Base-by-base conservation (phyloP, 352 stramenopile species). In the Phytophthora lateralis region DNA sequence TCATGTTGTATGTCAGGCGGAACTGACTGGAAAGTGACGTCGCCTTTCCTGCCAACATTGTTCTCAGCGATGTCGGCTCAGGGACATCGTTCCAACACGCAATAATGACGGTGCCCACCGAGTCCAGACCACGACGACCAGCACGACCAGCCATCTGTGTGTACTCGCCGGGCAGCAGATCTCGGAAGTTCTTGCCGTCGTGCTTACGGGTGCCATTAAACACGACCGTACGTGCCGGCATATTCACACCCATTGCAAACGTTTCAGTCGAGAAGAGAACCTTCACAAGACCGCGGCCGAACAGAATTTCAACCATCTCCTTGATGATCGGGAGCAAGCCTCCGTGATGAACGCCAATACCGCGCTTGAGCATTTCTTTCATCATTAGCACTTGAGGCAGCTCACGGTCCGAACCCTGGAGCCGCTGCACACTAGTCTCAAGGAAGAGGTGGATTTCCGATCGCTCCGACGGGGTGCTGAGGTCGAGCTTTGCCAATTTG, bases 281-380 rank as follows among this genome's bases (percentile, higher is more conserved):
- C 68, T 99, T 99, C 44, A 99, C 95, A 14, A 99, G 80, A 9
- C 96, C 96, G 20, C 93, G 77, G 32, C 87, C 93, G 78, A 99
- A 99, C 30, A 99, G 80, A 41, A 99, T 99, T 73, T 99, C 97
- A n/a, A 99, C 97, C 76, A 99, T 98, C 69, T 99, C 98, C 73
- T 99, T 99, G 47, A 99, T 86, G 39, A 99, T 98, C 3, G 98
- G 97, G n/a, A 99, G 84, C 34, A 99, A 66, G 0, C 97, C 97
- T 29, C 96, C 94, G 62, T 99, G 97, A 60, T 99, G 97, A 45
- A 99, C 89, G 29, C 97, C 98, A 54, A 99, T 95, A 32, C 98
- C 98, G 35, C 93, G 80, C 70, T 95, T 93, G 4, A 99, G 87
- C 89, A 99, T 89, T 55, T 98, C 97, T 24, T 99, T 90, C 60